Evolutionary conservation across 2,329 filamentous ascomycete species (phyloP).

Genomic region (Hortaea werneckii): DNA sequence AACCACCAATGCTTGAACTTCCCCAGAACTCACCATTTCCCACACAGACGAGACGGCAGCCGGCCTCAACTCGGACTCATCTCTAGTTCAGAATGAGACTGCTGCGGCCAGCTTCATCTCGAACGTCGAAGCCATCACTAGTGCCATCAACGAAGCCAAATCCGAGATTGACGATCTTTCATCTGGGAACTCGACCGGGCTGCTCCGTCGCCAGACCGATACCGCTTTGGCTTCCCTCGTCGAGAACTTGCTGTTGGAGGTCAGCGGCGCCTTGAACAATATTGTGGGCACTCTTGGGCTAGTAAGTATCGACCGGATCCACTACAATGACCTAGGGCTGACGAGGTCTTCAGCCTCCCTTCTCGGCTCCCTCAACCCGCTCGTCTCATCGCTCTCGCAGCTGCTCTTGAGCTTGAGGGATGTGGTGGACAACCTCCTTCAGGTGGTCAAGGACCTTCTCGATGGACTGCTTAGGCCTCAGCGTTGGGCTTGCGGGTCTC

Average conservation of each 20-base stretch:
- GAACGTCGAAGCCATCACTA: conserved; percentile 7
- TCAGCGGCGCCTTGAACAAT: conserved; percentile 7
- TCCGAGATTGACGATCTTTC: conserved; percentile 1
- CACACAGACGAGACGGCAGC: conserved; percentile 3
- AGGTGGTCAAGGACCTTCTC: conserved; percentile 4
- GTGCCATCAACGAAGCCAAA: conserved; percentile 4
- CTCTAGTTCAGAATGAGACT: conserved; percentile 3
- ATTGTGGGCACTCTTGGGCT: conserved; percentile 7
- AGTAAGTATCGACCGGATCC: conserved; percentile 4
- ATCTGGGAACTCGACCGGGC: background rate
- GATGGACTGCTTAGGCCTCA: conserved; percentile 7
- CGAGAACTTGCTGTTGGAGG: conserved; percentile 7
- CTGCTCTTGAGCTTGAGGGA: conserved; percentile 7
- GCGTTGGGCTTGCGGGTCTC: conserved; percentile 6
- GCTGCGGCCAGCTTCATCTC: conserved; percentile 5
- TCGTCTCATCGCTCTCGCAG: conserved; percentile 6
- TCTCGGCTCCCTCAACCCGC: conserved; percentile 6
- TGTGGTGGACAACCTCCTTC: conserved; percentile 7
- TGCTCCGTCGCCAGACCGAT: conserved; percentile 5
- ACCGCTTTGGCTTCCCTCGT: conserved; percentile 6
- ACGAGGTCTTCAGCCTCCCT: conserved; percentile 2
- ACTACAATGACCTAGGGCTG: too few species aligned
- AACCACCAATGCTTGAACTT: background rate
- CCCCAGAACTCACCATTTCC: background rate
- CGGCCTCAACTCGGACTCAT: background rate